Evolutionary conservation across 192 early-diverging fungal genomes (phyloP), one percentile per base, ranked within the genome.

Genomic region (Podila verticillata): DNA sequence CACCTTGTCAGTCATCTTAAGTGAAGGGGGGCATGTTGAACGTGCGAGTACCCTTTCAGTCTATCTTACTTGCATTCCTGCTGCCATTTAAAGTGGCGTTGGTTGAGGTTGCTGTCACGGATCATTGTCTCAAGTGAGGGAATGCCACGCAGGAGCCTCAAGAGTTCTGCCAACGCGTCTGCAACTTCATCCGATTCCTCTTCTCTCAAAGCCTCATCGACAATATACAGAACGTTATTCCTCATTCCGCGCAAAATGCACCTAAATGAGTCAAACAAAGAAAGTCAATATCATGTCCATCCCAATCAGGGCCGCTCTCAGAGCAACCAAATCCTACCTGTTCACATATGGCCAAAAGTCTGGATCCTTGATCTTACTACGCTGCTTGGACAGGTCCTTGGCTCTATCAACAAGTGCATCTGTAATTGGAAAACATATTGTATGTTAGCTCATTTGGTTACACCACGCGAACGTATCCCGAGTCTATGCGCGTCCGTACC

Each of bases 311-410:
- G 13, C 17, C 39, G 3, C 17, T 44, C 61, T 62, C 5, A 10
- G 24, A 29, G 4, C 17, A 31, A 17, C 13, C 3, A 36, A 34
- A 34, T 5, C 70, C 44, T 72, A 80, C 77, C 63, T 58, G 32
- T 63, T 31, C 29, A 80, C 66, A 58, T 72, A 80, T 2, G 77
- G 65, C 77, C 77, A 80, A 47, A 80, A 80, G 7, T 72, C 60
- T 28, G 69, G 65, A n/a, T 80, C 59, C 5, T 56, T 49, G 4
- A 80, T 44, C 35, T 57, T 70, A 7, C 66, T 61, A 5, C 35
- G 2, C 3, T 39, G 39, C n/a, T 10, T 44, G 9, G 72, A 64
- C 28, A 80, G 57, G 5, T 13, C 34, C 61, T 72, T 51, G 24
- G 70, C 77, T n/a, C 65, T 30, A 19, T 72, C 65, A 32, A 60